Base-by-base conservation (phyloP, 2,329 filamentous ascomycete species). In the Pleoardoris graminearum region DNA sequence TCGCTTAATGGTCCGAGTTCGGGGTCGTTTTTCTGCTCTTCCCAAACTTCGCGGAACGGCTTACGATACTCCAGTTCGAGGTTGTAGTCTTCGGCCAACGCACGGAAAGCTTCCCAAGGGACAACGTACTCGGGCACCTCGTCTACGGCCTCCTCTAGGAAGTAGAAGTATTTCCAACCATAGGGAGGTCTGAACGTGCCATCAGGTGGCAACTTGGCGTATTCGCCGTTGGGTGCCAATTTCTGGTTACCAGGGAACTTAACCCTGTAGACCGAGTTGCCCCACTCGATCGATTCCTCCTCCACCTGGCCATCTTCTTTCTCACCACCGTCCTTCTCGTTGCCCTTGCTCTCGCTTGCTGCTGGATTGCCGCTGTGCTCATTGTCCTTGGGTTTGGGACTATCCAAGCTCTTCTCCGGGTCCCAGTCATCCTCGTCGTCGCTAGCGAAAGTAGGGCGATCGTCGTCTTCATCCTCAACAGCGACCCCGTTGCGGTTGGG, bases 91-190 rank as follows among this genome's bases (percentile, higher is more conserved):
- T 97, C 92, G 16, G 94, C 94, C 65, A 97, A 79, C 7, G 91
- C 92, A 76, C 94, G 90, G 78, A 99, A 97, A 1, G 91, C 92
- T 72, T 96, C 92, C 93, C 94, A 99, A 0, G 94, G 94, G 1
- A 99, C 94, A 1, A 99, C 93, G 70, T 96, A 99, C 77, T 99
- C 94, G 2, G 94, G 93, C 7, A 96, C 90, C 69, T 92, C 90
- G 72, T 97, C 93, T 17, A 99, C 94, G 0, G 94, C 94, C 76
- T 99, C 94, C 66, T 94, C 87, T 51, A 99, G 85, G 73, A 91
- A 96, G 79, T 96, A 99, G 69, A 86, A 96, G 77, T 99, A 99
- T 74, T 94, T 96, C 92, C 94, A 97, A 44, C 93, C 94, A 70
- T 91, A 97, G 0, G 94, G 91, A 4, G 94, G 94, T 4, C 94